Conservation (phyloP, 345 rosid genomes). For the Salix koriyanagi region DNA sequence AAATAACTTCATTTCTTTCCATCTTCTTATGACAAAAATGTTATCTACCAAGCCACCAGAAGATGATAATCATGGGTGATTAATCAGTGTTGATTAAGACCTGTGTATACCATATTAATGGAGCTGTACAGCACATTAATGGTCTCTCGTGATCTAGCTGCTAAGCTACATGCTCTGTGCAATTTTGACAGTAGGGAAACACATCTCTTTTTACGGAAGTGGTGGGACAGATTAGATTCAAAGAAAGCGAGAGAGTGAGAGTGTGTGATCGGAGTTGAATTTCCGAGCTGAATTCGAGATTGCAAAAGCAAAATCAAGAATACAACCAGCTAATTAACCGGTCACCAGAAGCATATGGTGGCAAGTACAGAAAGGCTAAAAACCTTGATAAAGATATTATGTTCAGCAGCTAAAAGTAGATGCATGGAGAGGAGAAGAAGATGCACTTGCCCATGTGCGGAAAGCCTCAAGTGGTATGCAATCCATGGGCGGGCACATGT, state of each 20-base stretch:
- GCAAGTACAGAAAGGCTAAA: constrained; percentile 69
- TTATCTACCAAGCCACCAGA: no score
- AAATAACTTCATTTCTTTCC: not conserved
- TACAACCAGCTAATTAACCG: constrained; percentile 44
- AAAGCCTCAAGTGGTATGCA: constrained; percentile 85
- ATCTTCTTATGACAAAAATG: not conserved
- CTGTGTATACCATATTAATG: not conserved
- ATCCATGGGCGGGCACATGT: constrained; percentile 71
- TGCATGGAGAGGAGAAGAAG: constrained; percentile 77
- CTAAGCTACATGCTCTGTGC: no score
- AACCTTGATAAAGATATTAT: constrained; percentile 59
- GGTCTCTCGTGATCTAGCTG: no score
- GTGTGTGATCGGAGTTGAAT: constrained; percentile 70
- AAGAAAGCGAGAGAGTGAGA: constrained; percentile 49
- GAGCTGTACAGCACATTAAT: not conserved
- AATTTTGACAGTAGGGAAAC: no score
- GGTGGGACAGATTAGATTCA: constrained; percentile 41
- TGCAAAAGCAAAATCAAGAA: constrained; percentile 61
- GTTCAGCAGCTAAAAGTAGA: constrained; percentile 58
- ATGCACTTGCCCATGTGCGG: constrained; percentile 93
- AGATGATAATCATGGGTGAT: not conserved
- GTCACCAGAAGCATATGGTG: constrained; percentile 67
- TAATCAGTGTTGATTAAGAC: not conserved
- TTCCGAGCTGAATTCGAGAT: constrained; percentile 79
- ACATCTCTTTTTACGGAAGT: constrained; percentile 63